Conservation (phyloP, 2,329 filamentous ascomycete genomes). For the Aspergillus awamori region DNA sequence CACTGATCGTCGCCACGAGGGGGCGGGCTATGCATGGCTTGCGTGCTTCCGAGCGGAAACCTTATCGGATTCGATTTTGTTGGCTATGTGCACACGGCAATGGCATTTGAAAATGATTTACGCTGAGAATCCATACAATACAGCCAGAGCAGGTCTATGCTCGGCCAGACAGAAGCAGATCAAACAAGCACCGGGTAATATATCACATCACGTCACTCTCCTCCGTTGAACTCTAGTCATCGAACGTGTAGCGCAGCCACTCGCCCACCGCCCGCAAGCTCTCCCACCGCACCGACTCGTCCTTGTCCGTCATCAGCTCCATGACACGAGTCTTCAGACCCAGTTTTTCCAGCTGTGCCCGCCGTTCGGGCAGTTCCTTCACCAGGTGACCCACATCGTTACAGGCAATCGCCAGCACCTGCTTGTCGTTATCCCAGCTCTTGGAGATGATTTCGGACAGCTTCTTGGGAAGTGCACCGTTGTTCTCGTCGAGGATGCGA, state of each 20-base stretch:
- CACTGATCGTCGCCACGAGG: background rate
- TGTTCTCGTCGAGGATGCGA: conserved; percentile 80
- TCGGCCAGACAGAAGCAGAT: conserved; percentile 5
- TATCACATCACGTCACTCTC: conserved; percentile 19
- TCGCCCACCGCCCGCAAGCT: conserved; percentile 81
- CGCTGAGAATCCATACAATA: conserved; percentile 17
- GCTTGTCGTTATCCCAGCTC: conserved; percentile 81
- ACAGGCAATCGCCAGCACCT: conserved; percentile 87
- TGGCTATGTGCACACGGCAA: conserved; percentile 15
- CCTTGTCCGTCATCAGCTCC: conserved; percentile 87
- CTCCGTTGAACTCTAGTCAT: conserved; percentile 37
- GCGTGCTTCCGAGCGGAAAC: background rate
- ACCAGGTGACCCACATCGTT: conserved; percentile 90
- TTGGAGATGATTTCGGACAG: conserved; percentile 83
- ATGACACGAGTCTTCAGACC: conserved; percentile 86
- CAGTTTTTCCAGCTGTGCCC: conserved; percentile 76
- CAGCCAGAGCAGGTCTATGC: conserved; percentile 3
- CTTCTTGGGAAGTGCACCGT: conserved; percentile 75
- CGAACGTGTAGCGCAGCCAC: conserved; percentile 73
- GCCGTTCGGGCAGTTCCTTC: conserved; percentile 83
- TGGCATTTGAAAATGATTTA: conserved; percentile 2
- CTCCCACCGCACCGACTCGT: conserved; percentile 91
- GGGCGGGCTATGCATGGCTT: background rate
- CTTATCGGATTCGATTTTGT: background rate
- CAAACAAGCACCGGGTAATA: conserved; percentile 25